These are phyloP conservation scores for Galerina marginata DNA, from an alignment of 768 basidiomycete genomes.

Conservation along the genomic window DNA sequence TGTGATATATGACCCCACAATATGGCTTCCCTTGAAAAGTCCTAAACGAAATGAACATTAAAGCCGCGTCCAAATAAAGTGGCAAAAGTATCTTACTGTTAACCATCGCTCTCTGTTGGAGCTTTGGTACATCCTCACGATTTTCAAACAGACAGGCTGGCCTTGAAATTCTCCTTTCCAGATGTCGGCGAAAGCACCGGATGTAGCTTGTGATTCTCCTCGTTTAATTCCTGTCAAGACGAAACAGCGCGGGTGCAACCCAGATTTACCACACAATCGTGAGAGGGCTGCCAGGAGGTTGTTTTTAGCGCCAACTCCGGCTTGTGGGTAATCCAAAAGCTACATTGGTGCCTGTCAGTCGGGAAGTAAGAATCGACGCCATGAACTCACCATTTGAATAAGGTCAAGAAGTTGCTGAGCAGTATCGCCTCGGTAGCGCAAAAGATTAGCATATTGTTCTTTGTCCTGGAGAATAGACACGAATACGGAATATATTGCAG, in stretches of 20 bases:
- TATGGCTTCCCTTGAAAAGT: constrained; percentile 34
- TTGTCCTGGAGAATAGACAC: constrained; percentile 11
- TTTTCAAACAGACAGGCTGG: constrained; percentile 30
- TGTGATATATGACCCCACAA: constrained; percentile 36
- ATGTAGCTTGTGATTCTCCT: constrained; percentile 10
- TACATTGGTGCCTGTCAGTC: not conserved
- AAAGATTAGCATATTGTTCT: constrained; percentile 6
- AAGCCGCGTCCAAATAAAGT: not conserved
- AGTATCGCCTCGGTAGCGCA: constrained; percentile 9
- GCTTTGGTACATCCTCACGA: constrained; percentile 29
- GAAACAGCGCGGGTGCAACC: constrained; percentile 34
- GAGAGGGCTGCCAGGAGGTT: constrained; percentile 25
- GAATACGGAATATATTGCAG: constrained; percentile 12
- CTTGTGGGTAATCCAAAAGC: constrained; percentile 24
- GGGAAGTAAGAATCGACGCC: not conserved
- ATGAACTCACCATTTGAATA: constrained; percentile 28
- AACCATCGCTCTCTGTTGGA: constrained; percentile 21
- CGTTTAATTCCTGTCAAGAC: constrained; percentile 20
- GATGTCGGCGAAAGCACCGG: constrained; percentile 35
- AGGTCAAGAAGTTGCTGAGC: constrained; percentile 28
- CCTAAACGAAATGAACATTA: constrained; percentile 17
- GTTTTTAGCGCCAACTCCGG: constrained; percentile 14
- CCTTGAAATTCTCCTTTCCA: constrained; percentile 26
- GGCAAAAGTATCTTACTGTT: constrained; percentile 24
- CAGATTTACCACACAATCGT: constrained; percentile 30